Conservation (phyloP, 352 stramenopile genomes). For the Phytophthora sojae region DNA sequence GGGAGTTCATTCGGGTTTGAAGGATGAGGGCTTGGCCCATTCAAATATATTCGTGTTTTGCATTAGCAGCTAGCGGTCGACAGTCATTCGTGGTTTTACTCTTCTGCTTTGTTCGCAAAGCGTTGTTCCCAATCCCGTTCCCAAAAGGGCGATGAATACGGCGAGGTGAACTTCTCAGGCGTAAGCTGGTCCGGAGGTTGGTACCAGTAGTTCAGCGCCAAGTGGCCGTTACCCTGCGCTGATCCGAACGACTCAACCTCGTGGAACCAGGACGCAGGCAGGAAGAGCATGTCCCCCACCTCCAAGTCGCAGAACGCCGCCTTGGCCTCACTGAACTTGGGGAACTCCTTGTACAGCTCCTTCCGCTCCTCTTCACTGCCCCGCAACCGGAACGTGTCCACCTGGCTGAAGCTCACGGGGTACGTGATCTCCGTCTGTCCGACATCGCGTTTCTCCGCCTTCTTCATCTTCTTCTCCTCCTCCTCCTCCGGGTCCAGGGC, state of each 20-base stretch:
- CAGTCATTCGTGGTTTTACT: too few species aligned
- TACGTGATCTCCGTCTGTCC: slow-evolving; percentile 67
- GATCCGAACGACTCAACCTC: slow-evolving; percentile 92
- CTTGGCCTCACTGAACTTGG: slow-evolving; percentile 63
- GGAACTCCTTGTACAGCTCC: slow-evolving; percentile 63
- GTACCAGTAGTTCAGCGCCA: slow-evolving; percentile 93
- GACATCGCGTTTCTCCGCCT: slow-evolving; percentile 32
- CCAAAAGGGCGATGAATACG: slow-evolving; percentile 88
- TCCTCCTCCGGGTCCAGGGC: slow-evolving; percentile 53
- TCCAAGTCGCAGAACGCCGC: slow-evolving; percentile 80
- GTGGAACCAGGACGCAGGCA: slow-evolving; percentile 98
- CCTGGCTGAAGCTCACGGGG: slow-evolving; percentile 80
- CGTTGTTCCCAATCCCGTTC: slow-evolving; percentile 68
- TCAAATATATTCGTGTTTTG: too few species aligned
- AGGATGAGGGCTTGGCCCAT: too few species aligned
- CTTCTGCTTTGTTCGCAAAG: too few species aligned
- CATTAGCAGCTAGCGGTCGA: neutral
- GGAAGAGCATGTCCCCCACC: slow-evolving; percentile 96
- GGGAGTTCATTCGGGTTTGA: too few species aligned
- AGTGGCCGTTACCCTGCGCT: slow-evolving; percentile 58
- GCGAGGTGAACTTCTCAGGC: slow-evolving; percentile 51
- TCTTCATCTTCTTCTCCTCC: slow-evolving; percentile 29
- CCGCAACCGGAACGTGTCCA: slow-evolving; percentile 64
- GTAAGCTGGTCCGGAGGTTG: slow-evolving; percentile 78
- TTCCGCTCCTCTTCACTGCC: slow-evolving; percentile 31